Evolutionary conservation across 768 basidiomycete species (phyloP), one percentile per base, ranked within the genome.

Genomic region (Wakefieldia striispora): DNA sequence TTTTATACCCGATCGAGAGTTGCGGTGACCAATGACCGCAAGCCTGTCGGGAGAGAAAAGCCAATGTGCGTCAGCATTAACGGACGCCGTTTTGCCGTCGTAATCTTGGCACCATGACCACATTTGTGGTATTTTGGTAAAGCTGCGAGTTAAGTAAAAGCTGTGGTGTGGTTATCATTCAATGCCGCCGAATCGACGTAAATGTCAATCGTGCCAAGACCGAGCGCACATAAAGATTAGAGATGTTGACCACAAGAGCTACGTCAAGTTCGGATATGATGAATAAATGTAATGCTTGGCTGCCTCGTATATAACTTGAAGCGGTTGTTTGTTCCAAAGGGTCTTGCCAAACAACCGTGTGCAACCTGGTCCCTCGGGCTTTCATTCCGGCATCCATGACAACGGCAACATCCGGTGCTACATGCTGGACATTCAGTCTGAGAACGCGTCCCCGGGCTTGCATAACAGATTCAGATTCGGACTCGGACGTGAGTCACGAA

Each of bases 361-460:
- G 10, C 12, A 16, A 41, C 27, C 39, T 23, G 27, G 17, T 11
- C 19, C 16, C 17, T 26, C 1, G 8, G 26, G 26, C 26, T 16
- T 33, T 17, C 14, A 33, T 14, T 33, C 29, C 13, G 5, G 34
- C 34, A 23, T 33, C 49, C 51, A 54, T 36, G 38, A 7, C 43
- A 8, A 35, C 33, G 29, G 10, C 29, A 12, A 6, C 29, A 11
- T 29, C 29, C 33, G 33, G 8, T 16, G 33, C 33, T 33, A 7
- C 33, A 33, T 14, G 13, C 14, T 33, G 72, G 72, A 59, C 67
- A 9, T 66, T 63, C 50, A 64, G 53, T 31, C 56, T 61, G 43
- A 61, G 69, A 36, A 26, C 34, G 3, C 51, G 40, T 5, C 33
- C 19, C 2, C 33, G 7, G 33, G 36, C 14, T 21, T 31, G 47